phyloP scores from a whole-genome alignment of 306 rosid species.

The Alnus rubra region DNA sequence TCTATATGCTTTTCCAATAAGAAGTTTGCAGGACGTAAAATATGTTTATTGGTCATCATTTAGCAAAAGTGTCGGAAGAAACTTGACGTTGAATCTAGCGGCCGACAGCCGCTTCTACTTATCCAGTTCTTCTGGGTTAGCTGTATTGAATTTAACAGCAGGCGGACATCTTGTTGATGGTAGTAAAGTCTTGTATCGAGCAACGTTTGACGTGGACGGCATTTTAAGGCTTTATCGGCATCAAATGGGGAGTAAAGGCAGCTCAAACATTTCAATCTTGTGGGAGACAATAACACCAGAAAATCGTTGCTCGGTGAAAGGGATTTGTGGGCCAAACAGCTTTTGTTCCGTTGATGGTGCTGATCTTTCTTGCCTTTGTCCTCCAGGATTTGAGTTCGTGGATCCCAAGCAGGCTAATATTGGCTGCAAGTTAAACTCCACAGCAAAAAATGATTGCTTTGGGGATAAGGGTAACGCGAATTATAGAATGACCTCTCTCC shows the following conservation, averaged over 20 bases:
- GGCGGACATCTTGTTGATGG: neutral
- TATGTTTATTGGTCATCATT: neutral
- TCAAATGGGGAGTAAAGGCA: slow-evolving; percentile 2
- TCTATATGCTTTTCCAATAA: neutral
- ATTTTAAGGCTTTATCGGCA: slow-evolving; percentile 2
- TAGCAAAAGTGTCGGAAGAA: neutral
- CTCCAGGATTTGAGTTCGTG: neutral
- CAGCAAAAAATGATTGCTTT: neutral
- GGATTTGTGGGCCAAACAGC: slow-evolving; percentile 7
- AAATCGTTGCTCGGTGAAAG: neutral
- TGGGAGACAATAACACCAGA: neutral
- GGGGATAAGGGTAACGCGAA: neutral
- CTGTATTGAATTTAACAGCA: neutral
- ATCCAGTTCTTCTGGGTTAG: neutral
- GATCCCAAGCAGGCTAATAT: neutral
- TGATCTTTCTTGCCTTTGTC: slow-evolving; percentile 3
- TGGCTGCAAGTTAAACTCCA: slow-evolving; percentile 8
- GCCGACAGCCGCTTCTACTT: slow-evolving; percentile 3
- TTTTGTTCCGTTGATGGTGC: neutral
- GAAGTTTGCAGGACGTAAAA: neutral
- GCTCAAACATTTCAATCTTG: neutral
- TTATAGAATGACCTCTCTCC: neutral
- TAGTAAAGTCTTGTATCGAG: neutral
- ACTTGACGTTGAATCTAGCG: neutral
- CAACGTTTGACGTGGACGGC: neutral